Evolutionary conservation across 1,139 yeast species (phyloP).

Genomic region (Hyphopichia wangnamkhiaoensis): DNA sequence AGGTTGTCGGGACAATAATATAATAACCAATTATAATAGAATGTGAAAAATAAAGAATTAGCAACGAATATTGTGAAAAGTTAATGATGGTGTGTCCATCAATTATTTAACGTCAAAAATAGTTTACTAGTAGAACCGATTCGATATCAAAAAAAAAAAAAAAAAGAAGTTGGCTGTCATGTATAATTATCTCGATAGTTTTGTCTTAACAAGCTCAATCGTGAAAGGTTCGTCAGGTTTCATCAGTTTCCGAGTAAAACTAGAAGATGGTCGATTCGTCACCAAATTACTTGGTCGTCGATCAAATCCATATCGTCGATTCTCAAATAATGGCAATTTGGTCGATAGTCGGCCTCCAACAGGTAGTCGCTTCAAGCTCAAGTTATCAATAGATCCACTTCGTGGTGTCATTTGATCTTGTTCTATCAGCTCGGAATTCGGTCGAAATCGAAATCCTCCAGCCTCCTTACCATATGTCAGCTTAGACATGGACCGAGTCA

Average conservation of each 20-base stretch:
- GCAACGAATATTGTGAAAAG: not conserved
- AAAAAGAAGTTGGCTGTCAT: too few species aligned
- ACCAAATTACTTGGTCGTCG: not conserved
- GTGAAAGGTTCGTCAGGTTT: too few species aligned
- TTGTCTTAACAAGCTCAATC: too few species aligned
- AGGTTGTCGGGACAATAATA: not conserved
- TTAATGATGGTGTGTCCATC: not conserved
- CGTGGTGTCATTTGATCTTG: too few species aligned
- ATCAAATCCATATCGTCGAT: not conserved
- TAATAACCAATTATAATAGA: too few species aligned
- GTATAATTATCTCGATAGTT: not conserved
- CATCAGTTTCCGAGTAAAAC: not conserved
- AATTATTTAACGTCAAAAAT: slow-evolving; percentile 1
- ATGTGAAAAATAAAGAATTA: too few species aligned
- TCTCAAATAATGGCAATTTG: not conserved
- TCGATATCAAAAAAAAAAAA: not conserved
- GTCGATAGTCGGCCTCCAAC: not conserved
- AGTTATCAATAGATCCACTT: too few species aligned
- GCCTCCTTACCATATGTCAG: too few species aligned
- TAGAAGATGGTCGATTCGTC: not conserved
- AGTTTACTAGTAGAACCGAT: not conserved
- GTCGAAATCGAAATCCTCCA: too few species aligned
- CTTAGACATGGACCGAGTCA: not conserved
- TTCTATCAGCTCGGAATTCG: too few species aligned
- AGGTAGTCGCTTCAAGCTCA: too few species aligned